These are phyloP conservation scores for Vigna angularis DNA, from an alignment of 306 rosid species.

Conservation along the genomic window DNA sequence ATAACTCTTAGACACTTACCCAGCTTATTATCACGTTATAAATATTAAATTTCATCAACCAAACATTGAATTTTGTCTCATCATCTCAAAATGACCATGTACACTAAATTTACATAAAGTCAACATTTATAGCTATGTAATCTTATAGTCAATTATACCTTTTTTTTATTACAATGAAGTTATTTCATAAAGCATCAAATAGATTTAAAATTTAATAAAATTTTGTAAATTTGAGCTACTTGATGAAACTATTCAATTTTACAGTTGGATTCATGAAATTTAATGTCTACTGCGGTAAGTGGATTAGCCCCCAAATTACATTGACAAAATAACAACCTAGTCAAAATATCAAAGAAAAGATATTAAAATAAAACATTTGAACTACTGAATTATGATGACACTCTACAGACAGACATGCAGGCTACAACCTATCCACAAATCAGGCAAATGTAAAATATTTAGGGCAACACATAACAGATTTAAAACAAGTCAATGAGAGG, in stretches of 20 bases:
- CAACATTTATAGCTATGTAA: background rate
- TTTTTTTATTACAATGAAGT: background rate
- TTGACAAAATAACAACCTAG: background rate
- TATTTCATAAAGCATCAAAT: background rate
- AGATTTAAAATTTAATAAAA: background rate
- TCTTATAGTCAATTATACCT: background rate
- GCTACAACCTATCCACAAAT: background rate
- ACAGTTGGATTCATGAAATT: background rate
- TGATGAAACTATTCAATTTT: background rate
- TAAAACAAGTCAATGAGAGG: background rate
- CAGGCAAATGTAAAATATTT: background rate
- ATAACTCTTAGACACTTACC: background rate
- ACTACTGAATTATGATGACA: background rate
- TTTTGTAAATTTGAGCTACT: background rate
- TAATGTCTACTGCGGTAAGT: background rate
- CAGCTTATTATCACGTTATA: background rate
- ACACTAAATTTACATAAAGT: background rate
- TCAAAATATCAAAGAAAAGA: constrained; percentile 10
- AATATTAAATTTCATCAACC: background rate
- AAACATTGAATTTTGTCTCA: background rate
- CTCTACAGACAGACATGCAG: background rate
- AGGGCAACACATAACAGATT: constrained; percentile 7
- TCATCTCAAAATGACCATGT: background rate
- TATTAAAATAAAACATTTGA: constrained; percentile 13
- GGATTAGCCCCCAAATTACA: background rate